These are phyloP conservation scores for Suhomyces xylopsoci DNA, from an alignment of 805 yeast species.

Conservation along the genomic window DNA sequence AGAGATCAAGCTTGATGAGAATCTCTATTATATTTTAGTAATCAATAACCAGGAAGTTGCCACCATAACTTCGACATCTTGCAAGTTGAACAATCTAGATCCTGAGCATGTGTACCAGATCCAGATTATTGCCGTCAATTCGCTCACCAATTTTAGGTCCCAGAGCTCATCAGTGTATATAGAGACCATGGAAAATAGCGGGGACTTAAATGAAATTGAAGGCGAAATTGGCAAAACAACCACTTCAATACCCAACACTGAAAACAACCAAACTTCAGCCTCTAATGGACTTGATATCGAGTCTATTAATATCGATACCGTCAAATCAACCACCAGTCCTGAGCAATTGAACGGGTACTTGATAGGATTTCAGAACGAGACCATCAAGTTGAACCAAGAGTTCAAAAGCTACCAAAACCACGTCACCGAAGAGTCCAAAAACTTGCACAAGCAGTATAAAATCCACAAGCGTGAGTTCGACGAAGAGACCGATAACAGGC, in stretches of 20 bases:
- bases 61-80: conserved; percentile 32
- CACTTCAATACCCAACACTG: not conserved
- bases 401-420: conserved; percentile 14
- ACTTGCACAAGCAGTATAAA: conserved; percentile 26
- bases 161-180: conserved; percentile 32
- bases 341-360: conserved; percentile 23
- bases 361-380: conserved; percentile 24
- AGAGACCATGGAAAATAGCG: conserved; percentile 18
- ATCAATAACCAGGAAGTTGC: conserved; percentile 37
- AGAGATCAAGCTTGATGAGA: conserved; percentile 26
- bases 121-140: conserved; percentile 36
- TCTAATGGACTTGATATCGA: conserved; percentile 1
- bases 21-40: conserved; percentile 29
- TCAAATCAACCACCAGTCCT: conserved; percentile 16
- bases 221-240: conserved; percentile 2
- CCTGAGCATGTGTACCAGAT: conserved; percentile 30
- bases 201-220: not conserved
- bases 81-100: conserved; percentile 30
- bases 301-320: conserved; percentile 10
- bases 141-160: conserved; percentile 32
- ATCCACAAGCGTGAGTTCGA: conserved; percentile 36
- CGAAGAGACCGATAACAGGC: conserved; percentile 29
- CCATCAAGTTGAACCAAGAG: conserved; percentile 19
- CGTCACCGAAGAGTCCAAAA: conserved; percentile 11
- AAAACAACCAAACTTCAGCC: not conserved